Base-by-base conservation (phyloP, 805 yeast genomes). In the Ogataea sp. region DNA sequence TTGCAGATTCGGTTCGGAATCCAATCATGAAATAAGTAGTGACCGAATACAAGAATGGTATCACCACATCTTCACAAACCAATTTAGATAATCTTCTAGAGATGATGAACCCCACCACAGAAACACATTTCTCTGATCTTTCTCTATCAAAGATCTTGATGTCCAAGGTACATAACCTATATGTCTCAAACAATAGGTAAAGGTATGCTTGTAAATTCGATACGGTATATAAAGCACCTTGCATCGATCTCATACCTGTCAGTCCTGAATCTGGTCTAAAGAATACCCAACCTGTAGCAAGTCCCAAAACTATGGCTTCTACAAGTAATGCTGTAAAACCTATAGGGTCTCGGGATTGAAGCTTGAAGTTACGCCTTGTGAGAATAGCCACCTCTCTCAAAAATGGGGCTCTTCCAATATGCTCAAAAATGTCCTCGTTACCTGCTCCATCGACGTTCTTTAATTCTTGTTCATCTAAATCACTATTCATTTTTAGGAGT, bases 21-120 rank as follows among this genome's bases (percentile, higher is more conserved):
- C 94, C 95, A 64, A 75, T 73, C 90, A 86, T 80, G 60, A 80
- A 86, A 52, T 79, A 87, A 0, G 86, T 72, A 16, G 82, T 72
- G 0, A 70, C 48, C 1, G 85, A 68, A 56, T 73, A 84, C 0
- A 78, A 53, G 3, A 83, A 46, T 0, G 84, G 72, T 35, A 80
- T 67, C 28, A 80, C 70, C 6, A 84, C 45, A 55, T 86, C 95
- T 54, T 86, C 95, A 2, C 80, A 57, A 2, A 82, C 29, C 18
- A 83, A 55, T 47, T 83, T 80, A 4, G 84, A 76, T 4, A 84
- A 43, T 46, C 87, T 67, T 48, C 95, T 67, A 1, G 83, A 73
- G 0, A 82, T 34, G 2, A 86, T 49, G 51, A 80, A 86, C 0
- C 94, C 94, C 5, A 71, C 48, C 1, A 82, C 70, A 2, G 85